These are phyloP conservation scores for Mycena galericulata DNA, from an alignment of 768 basidiomycete genomes.

Conservation along the genomic window DNA sequence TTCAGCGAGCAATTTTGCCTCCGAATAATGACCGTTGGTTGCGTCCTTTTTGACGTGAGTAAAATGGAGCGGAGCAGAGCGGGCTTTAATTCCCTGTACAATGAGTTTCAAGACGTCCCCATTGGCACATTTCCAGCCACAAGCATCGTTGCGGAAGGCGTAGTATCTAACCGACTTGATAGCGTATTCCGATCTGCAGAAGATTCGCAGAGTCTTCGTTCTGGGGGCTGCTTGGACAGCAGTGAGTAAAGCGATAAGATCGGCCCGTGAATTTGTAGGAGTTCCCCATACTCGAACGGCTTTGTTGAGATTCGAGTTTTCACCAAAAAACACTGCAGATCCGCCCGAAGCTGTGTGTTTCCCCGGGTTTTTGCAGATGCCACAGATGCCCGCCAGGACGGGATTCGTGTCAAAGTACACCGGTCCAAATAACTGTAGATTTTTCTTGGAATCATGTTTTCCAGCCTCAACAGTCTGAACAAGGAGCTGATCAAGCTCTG, in stretches of 20 bases:
- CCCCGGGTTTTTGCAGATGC: not conserved
- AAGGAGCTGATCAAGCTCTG: not conserved
- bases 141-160: no score
- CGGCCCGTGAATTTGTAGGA: constrained; percentile 9
- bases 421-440: not conserved
- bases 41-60: no score
- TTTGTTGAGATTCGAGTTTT: not conserved
- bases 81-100: no score
- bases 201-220: no score
- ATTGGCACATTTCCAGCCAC: no score
- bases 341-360: constrained; percentile 8
- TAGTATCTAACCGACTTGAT: no score
- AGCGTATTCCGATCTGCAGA: no score
- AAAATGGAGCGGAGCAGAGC: no score
- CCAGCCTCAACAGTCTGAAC: not conserved
- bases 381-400: not conserved
- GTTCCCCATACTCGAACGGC: not conserved
- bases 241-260: not conserved
- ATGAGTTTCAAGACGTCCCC: no score
- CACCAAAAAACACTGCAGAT: not conserved
- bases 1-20: no score
- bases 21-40: no score
- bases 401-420: not conserved
- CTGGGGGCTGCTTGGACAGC: no score
- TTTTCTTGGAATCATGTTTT: not conserved